A percentile compares a stretch with the other conserved stretches of the same genome.
These are phyloP conservation scores for Globisporangium lucens DNA, from an alignment of 352 stramenopile species.

Conservation along the genomic window DNA sequence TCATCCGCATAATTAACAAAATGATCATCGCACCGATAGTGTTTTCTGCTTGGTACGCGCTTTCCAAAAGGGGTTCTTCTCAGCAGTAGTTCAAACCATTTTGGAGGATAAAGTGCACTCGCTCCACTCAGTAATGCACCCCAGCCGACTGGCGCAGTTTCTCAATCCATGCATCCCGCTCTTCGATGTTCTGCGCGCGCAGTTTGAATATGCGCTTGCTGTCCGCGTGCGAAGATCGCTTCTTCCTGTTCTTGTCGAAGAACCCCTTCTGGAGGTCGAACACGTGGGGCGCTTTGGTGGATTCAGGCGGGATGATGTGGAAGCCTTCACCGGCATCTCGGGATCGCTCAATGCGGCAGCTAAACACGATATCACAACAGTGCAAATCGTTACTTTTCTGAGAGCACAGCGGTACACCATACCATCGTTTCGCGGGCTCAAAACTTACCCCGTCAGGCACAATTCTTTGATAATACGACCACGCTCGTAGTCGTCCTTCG, in stretches of 20 bases:
- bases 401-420: neutral
- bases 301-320: slow-evolving; percentile 63
- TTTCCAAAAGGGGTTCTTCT: neutral
- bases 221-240: slow-evolving; percentile 64
- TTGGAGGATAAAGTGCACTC: neutral
- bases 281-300: slow-evolving; percentile 55
- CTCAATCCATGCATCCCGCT: slow-evolving; percentile 80
- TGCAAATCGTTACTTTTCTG: neutral
- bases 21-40: neutral
- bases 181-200: slow-evolving; percentile 78
- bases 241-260: slow-evolving; percentile 82
- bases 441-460: slow-evolving; percentile 60
- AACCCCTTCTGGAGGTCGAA: slow-evolving; percentile 72
- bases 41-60: neutral
- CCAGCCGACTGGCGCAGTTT: slow-evolving; percentile 60
- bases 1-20: slow-evolving; percentile 5
- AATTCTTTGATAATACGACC: slow-evolving; percentile 86
- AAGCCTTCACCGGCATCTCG: slow-evolving; percentile 79
- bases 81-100: neutral
- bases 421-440: neutral
- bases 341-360: slow-evolving; percentile 71
- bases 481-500: slow-evolving; percentile 86
- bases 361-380: slow-evolving; percentile 15
- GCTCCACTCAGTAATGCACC: slow-evolving; percentile 24
- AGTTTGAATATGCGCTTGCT: slow-evolving; percentile 80